A percentile compares a stretch with the other conserved stretches of the same genome.
Evolutionary conservation across 2,329 filamentous ascomycete genomes (phyloP).

Genomic region (Alternaria triticina): DNA sequence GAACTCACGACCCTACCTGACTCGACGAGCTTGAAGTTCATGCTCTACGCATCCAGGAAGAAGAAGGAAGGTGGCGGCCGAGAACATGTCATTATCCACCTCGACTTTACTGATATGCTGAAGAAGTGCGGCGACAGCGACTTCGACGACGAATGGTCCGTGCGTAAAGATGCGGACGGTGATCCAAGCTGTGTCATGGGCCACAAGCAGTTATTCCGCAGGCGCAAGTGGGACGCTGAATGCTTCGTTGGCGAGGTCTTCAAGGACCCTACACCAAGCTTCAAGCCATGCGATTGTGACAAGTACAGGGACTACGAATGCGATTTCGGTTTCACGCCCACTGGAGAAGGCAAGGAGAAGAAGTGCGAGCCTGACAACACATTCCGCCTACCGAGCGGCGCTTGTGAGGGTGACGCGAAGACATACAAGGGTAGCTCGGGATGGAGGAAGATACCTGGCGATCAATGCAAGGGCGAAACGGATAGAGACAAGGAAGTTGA

Average conservation of each 20-base stretch:
- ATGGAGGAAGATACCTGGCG: slow-evolving; percentile 83
- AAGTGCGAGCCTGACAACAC: slow-evolving; percentile 71
- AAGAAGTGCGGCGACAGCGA: slow-evolving; percentile 76
- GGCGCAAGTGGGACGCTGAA: slow-evolving; percentile 84
- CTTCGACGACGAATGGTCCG: slow-evolving; percentile 83
- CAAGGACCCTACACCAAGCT: slow-evolving; percentile 74
- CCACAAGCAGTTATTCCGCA: slow-evolving; percentile 83
- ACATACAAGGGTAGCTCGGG: slow-evolving; percentile 87
- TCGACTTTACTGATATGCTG: slow-evolving; percentile 85
- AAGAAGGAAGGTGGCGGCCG: slow-evolving; percentile 54
- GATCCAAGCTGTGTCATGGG: slow-evolving; percentile 93
- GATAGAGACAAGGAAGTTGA: slow-evolving; percentile 64
- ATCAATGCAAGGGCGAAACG: slow-evolving; percentile 54
- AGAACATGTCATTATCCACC: slow-evolving; percentile 70
- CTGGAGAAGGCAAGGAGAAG: slow-evolving; percentile 57
- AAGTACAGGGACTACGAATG: slow-evolving; percentile 86
- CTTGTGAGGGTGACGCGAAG: slow-evolving; percentile 74
- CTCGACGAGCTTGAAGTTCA: slow-evolving; percentile 89
- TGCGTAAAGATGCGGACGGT: slow-evolving; percentile 78
- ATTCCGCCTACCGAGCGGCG: slow-evolving; percentile 71
- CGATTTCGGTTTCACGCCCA: slow-evolving; percentile 83
- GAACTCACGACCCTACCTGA: slow-evolving; percentile 88
- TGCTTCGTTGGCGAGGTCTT: slow-evolving; percentile 91
- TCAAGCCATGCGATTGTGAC: slow-evolving; percentile 79
- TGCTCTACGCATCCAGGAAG: slow-evolving; percentile 68